phyloP scores from a whole-genome alignment of 2,329 filamentous ascomycete species.

The Colletotrichum destructivum region DNA sequence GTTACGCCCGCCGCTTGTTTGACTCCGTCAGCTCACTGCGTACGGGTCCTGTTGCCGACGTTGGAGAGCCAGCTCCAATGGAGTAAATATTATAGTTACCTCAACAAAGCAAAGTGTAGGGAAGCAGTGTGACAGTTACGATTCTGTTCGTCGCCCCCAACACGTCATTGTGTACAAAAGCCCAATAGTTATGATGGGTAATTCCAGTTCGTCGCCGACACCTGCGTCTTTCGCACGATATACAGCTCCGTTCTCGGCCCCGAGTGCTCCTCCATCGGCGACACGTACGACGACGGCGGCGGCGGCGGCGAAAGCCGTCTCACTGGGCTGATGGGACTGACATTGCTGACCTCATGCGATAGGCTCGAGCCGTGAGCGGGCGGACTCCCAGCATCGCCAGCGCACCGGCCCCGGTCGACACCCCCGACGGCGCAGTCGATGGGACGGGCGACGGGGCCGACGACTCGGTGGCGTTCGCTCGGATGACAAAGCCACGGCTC shows the following conservation, averaged over 20 bases:
- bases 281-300: constrained; percentile 35
- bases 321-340: constrained; percentile 25
- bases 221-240: constrained; percentile 19
- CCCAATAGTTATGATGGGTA: constrained; percentile 17
- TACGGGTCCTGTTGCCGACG: background rate
- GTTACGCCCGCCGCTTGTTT: background rate
- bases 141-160: background rate
- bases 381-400: constrained; percentile 17
- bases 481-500: constrained; percentile 29
- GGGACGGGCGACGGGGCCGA: background rate
- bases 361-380: constrained; percentile 10
- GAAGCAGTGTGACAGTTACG: background rate
- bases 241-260: constrained; percentile 31
- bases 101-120: background rate
- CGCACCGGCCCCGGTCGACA: constrained; percentile 2
- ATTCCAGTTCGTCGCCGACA: constrained; percentile 18
- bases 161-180: background rate
- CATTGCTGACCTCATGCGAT: constrained; percentile 24
- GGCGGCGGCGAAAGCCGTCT: constrained; percentile 33
- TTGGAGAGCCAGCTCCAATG: background rate
- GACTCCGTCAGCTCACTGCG: background rate
- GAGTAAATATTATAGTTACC: background rate
- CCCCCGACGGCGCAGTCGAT: constrained; percentile 13
- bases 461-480: constrained; percentile 16
- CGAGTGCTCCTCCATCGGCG: constrained; percentile 18